These are phyloP conservation scores for Hypoxylon perforatum DNA, from an alignment of 495 filamentous ascomycete genomes.

Conservation along the genomic window DNA sequence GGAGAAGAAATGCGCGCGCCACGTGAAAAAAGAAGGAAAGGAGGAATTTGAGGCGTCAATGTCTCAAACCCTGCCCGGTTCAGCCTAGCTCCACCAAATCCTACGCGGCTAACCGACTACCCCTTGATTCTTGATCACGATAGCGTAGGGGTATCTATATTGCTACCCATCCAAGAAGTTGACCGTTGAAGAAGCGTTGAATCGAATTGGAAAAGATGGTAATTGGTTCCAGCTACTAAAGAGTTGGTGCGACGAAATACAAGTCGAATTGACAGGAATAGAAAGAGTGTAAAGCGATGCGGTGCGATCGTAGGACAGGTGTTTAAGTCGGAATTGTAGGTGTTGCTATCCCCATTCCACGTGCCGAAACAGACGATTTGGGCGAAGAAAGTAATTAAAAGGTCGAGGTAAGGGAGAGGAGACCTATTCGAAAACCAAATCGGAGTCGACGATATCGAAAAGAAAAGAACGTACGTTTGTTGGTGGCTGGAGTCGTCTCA, in stretches of 20 bases:
- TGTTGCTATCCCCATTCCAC: slow-evolving; percentile 29
- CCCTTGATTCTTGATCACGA: slow-evolving; percentile 25
- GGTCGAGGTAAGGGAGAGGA: slow-evolving; percentile 29
- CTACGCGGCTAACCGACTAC: slow-evolving; percentile 21
- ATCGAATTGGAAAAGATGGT: slow-evolving; percentile 8
- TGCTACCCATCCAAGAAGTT: slow-evolving; percentile 16
- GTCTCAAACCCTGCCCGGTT: slow-evolving; percentile 35
- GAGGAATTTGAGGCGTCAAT: slow-evolving; percentile 35
- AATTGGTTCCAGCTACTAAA: no score
- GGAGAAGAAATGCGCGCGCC: slow-evolving; percentile 40
- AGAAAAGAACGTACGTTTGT: slow-evolving; percentile 28
- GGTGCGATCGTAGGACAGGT: slow-evolving; percentile 21
- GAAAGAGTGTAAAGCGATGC: slow-evolving; percentile 12
- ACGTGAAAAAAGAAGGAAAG: slow-evolving; percentile 30
- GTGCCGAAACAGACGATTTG: slow-evolving; percentile 19
- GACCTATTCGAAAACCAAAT: slow-evolving; percentile 2
- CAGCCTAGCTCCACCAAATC: slow-evolving; percentile 23
- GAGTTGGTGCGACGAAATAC: neutral
- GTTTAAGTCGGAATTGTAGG: slow-evolving; percentile 1
- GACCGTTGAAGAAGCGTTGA: neutral
- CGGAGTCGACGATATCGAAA: neutral
- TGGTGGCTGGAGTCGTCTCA: slow-evolving; percentile 36
- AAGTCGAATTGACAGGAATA: slow-evolving; percentile 14
- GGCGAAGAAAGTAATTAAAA: slow-evolving; percentile 20
- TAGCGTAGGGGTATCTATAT: no score